These are phyloP conservation scores for Sisymbrium irio DNA, from an alignment of 345 rosid genomes.

Conservation along the genomic window DNA sequence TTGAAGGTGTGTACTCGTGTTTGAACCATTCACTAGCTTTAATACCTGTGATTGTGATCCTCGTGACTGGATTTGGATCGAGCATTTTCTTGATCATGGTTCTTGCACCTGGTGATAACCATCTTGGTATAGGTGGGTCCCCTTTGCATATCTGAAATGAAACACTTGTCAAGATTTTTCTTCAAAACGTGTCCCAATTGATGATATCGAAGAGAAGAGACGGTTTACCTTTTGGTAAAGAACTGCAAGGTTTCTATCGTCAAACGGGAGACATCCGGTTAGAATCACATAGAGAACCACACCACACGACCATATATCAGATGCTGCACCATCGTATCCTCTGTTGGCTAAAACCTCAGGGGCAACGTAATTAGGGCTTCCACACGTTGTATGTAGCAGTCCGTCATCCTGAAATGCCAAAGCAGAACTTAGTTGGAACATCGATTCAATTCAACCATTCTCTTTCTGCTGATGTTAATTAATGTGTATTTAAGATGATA, in stretches of 20 bases:
- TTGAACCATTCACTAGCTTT: conserved; percentile 80
- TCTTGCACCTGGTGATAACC: conserved; percentile 78
- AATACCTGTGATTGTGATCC: conserved; percentile 62
- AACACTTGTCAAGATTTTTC: background rate
- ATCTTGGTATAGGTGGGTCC: conserved; percentile 71
- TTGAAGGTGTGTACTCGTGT: conserved; percentile 58
- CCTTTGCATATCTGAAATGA: conserved; percentile 77
- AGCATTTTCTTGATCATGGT: conserved; percentile 72
- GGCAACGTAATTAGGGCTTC: conserved; percentile 98
- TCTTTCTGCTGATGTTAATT: background rate
- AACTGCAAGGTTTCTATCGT: conserved; percentile 90
- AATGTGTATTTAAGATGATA: background rate
- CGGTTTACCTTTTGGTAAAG: conserved; percentile 80
- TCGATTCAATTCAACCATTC: background rate
- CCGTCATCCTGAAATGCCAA: conserved; percentile 66
- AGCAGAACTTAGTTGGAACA: background rate
- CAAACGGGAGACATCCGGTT: conserved; percentile 88
- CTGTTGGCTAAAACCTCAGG: conserved; percentile 86
- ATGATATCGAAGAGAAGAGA: background rate
- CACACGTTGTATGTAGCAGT: conserved; percentile 90
- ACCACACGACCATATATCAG: conserved; percentile 96
- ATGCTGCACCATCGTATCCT: conserved; percentile 88
- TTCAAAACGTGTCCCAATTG: background rate
- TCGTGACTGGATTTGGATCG: conserved; percentile 71
- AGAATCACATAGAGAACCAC: conserved; percentile 84